Percentiles rank a stretch among this genome's conserved stretches.
These are phyloP conservation scores for Pachysandra terminalis DNA, from an alignment of 164 flowering plant genomes.

Conservation along the genomic window DNA sequence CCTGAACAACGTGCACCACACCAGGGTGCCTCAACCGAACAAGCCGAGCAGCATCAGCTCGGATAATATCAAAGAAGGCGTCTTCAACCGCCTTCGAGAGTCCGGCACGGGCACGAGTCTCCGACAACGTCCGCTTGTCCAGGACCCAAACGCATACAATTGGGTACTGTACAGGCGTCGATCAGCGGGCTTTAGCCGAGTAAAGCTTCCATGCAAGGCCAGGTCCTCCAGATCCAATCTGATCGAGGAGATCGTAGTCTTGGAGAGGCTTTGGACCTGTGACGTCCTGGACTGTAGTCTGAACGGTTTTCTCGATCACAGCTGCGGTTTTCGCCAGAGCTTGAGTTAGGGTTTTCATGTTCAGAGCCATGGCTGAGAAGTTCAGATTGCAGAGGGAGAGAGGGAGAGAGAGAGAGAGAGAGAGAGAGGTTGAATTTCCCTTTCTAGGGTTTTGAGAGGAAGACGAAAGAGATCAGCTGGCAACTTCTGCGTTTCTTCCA, in stretches of 20 bases:
- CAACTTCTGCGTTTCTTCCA: slow-evolving; percentile 5
- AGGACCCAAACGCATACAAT: slow-evolving; percentile 88
- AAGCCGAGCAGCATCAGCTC: slow-evolving; percentile 76
- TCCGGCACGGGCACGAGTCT: slow-evolving; percentile 72
- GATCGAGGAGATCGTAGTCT: slow-evolving; percentile 84
- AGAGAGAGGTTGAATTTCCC: neutral
- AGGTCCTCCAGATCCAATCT: slow-evolving; percentile 97
- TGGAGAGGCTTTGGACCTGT: slow-evolving; percentile 87
- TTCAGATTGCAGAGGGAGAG: neutral
- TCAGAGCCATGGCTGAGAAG: slow-evolving; percentile 55
- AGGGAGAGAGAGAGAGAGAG: too few relatives aligned
- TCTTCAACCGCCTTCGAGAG: slow-evolving; percentile 83
- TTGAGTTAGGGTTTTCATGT: slow-evolving; percentile 95
- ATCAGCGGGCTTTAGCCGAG: slow-evolving; percentile 66
- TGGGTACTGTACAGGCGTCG: slow-evolving; percentile 65
- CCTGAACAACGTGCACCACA: slow-evolving; percentile 94
- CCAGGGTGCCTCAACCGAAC: slow-evolving; percentile 95
- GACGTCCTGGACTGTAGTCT: slow-evolving; percentile 92
- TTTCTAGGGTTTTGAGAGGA: slow-evolving; percentile 7
- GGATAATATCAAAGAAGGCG: slow-evolving; percentile 63
- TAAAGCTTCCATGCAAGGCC: slow-evolving; percentile 89
- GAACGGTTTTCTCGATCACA: slow-evolving; percentile 90
- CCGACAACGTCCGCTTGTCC: slow-evolving; percentile 72
- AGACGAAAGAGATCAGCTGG: slow-evolving; percentile 3
- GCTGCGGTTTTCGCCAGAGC: slow-evolving; percentile 97